Conservation (phyloP, 2,329 filamentous ascomycete species). For the Fonsecaea nubica region DNA sequence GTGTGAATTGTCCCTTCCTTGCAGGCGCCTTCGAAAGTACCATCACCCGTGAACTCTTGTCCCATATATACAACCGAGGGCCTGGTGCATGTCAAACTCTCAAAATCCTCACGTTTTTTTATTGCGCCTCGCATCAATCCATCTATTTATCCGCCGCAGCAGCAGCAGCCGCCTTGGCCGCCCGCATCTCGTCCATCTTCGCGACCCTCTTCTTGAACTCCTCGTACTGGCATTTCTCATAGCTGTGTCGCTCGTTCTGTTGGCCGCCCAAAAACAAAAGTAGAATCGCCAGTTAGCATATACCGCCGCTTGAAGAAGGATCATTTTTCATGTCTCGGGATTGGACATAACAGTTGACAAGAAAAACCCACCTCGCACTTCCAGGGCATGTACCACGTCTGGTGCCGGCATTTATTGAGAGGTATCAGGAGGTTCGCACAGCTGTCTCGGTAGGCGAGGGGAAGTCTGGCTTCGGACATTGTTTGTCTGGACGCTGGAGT, state of each 20-base stretch:
- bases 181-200: conserved; percentile 97
- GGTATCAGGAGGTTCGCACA: conserved; percentile 95
- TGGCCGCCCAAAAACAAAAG: neutral
- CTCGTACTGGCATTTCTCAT: conserved; percentile 99
- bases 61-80: conserved; percentile 16
- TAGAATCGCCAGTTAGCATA: conserved; percentile 13
- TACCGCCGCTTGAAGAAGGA: too few relatives aligned
- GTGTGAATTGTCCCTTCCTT: neutral
- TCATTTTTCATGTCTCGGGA: too few relatives aligned
- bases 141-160: conserved; percentile 14
- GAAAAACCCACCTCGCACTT: conserved; percentile 81
- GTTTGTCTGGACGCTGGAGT: conserved; percentile 76
- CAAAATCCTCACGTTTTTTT: neutral
- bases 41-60: neutral
- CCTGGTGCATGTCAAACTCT: neutral
- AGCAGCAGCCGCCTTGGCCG: conserved; percentile 62
- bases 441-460: conserved; percentile 90
- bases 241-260: conserved; percentile 93
- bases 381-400: conserved; percentile 95
- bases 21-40: conserved; percentile 2
- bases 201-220: conserved; percentile 98
- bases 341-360: neutral
- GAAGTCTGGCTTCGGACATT: conserved; percentile 89
- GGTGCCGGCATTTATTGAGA: conserved; percentile 89
- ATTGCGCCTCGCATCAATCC: neutral